Conservation (phyloP, 352 stramenopile genomes). For the Pythium periplocum region DNA sequence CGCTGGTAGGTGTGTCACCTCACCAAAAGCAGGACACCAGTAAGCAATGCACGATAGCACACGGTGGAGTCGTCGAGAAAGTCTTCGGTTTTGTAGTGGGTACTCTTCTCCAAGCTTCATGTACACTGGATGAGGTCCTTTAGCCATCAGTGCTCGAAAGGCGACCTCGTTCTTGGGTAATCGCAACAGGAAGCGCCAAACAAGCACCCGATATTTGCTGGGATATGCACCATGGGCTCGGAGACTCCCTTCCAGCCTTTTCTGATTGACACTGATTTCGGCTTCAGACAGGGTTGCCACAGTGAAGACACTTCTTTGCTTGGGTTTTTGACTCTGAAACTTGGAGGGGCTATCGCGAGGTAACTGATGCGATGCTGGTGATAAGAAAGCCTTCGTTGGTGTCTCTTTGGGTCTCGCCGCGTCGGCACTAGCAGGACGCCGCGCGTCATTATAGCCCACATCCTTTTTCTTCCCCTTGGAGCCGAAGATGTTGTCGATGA, state of each 20-base stretch:
- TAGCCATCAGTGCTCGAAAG: constrained; percentile 65
- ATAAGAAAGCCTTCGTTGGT: too few species aligned
- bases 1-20: constrained; percentile 75
- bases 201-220: constrained; percentile 75
- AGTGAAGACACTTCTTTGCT: constrained; percentile 13
- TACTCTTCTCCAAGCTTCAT: constrained; percentile 68
- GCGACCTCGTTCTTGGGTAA: constrained; percentile 81
- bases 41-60: constrained; percentile 83
- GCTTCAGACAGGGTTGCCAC: constrained; percentile 8
- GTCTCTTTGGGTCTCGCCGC: too few species aligned
- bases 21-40: constrained; percentile 89
- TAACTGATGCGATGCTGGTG: too few species aligned
- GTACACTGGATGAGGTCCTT: constrained; percentile 75
- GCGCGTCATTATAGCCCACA: too few species aligned
- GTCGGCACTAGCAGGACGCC: too few species aligned
- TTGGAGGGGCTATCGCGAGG: too few species aligned
- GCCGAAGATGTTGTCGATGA: constrained; percentile 74
- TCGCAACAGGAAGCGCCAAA: constrained; percentile 79
- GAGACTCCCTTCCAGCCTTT: constrained; percentile 56
- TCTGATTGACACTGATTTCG: constrained; percentile 58
- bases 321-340: neutral
- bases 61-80: constrained; percentile 72
- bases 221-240: constrained; percentile 73
- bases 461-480: constrained; percentile 16
- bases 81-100: constrained; percentile 64